phyloP scores from a whole-genome alignment of 192 early-diverging fungal genomes.

The Geranomyces variabilis region DNA sequence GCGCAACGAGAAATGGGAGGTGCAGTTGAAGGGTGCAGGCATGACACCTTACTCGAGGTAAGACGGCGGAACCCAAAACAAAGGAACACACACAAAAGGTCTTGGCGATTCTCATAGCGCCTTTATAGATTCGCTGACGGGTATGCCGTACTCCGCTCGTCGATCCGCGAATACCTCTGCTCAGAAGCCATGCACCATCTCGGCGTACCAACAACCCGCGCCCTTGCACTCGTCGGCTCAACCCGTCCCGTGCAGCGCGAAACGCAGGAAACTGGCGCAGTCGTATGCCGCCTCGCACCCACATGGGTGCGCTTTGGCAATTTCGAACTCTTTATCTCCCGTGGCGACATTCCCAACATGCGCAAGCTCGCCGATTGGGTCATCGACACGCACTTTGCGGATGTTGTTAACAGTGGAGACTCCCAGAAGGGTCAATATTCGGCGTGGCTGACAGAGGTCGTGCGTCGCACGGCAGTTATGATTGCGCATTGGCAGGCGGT shows the following conservation, averaged over 20 bases:
- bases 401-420: constrained; percentile 28
- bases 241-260: constrained; percentile 64
- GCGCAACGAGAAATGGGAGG: constrained; percentile 60
- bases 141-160: constrained; percentile 83
- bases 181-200: constrained; percentile 76
- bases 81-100: too few relatives aligned
- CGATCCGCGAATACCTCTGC: constrained; percentile 81
- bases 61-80: too few relatives aligned
- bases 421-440: constrained; percentile 56
- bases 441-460: constrained; percentile 58
- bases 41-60: constrained; percentile 81
- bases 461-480: constrained; percentile 67
- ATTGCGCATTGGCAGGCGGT: constrained; percentile 79
- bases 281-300: constrained; percentile 70
- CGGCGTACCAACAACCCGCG: constrained; percentile 76
- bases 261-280: constrained; percentile 69
- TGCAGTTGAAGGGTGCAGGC: constrained; percentile 86
- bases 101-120: too few relatives aligned
- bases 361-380: constrained; percentile 74
- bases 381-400: constrained; percentile 57
- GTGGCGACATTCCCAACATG: constrained; percentile 61
- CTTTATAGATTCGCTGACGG: constrained; percentile 76
- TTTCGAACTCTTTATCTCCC: constrained; percentile 79
- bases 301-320: constrained; percentile 88
- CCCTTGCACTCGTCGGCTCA: constrained; percentile 70